Conservation (phyloP, 768 basidiomycete species). For the Goffeauzyma gilvescens region DNA sequence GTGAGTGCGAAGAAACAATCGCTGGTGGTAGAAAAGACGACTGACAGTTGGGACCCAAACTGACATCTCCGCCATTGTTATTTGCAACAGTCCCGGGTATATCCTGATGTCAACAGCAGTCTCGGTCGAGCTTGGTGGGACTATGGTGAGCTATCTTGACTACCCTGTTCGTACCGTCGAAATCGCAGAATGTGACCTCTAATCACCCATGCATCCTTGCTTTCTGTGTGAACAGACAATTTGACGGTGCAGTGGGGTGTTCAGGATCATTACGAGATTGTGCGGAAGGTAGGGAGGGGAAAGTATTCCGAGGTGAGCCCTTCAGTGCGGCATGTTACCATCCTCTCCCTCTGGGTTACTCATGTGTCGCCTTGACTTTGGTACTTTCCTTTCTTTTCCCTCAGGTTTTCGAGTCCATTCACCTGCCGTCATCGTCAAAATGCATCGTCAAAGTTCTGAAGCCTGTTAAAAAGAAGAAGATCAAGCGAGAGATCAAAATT, state of each 20-base stretch:
- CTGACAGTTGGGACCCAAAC: too few species aligned
- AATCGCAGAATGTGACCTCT: background rate
- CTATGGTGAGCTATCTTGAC: conserved; percentile 47
- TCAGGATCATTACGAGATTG: conserved; percentile 95
- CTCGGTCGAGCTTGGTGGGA: conserved; percentile 85
- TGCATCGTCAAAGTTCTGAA: conserved; percentile 98
- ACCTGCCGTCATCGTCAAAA: conserved; percentile 41
- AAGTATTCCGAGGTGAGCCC: conserved; percentile 72
- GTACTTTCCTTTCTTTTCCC: background rate
- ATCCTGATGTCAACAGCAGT: conserved; percentile 69
- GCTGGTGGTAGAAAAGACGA: too few species aligned
- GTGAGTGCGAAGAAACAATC: too few species aligned
- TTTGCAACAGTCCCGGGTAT: conserved; percentile 40
- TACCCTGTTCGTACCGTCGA: conserved; percentile 7
- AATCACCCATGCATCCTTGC: background rate
- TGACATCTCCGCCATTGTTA: too few species aligned
- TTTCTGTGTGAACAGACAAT: conserved; percentile 42
- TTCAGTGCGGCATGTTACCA: background rate
- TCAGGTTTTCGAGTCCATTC: conserved; percentile 63
- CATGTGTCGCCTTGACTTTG: background rate
- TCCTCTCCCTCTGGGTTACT: too few species aligned
- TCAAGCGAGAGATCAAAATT: conserved; percentile 97
- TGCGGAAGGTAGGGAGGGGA: conserved; percentile 82
- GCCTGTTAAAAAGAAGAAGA: conserved; percentile 99
- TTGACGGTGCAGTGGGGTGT: conserved; percentile 89